A percentile compares a stretch with the other conserved stretches of the same genome.
Conservation (phyloP, 768 basidiomycete species). For the Tricholoma furcatifolium region DNA sequence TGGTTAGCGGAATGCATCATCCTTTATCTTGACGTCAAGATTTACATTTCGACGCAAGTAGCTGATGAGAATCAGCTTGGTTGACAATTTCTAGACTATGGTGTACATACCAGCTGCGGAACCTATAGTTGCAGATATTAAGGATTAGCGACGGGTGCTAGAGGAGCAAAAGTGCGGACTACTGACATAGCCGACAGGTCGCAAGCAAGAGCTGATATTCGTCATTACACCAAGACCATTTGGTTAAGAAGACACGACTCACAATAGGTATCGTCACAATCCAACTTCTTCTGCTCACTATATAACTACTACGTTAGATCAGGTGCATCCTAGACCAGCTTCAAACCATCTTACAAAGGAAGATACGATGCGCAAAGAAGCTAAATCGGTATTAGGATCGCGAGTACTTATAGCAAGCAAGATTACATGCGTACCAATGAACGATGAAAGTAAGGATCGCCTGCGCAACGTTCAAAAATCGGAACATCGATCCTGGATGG, state of each 20-base stretch:
- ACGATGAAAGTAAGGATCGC: conserved; percentile 29
- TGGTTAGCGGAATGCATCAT: not conserved
- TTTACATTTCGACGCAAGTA: conserved; percentile 25
- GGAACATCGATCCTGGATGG: not conserved
- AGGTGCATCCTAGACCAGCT: not conserved
- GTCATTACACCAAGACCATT: not conserved
- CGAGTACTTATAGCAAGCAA: no score
- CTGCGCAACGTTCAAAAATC: conserved; percentile 1
- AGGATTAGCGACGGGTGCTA: not conserved
- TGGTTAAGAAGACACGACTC: not conserved
- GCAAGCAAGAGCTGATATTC: conserved; percentile 22
- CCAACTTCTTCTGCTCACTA: conserved; percentile 25
- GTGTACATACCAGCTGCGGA: conserved; percentile 14
- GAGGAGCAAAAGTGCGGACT: not conserved
- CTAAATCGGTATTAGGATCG: conserved; percentile 7
- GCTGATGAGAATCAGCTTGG: conserved; percentile 5
- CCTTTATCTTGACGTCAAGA: not conserved
- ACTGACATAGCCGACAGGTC: conserved; percentile 22
- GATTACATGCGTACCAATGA: conserved; percentile 20
- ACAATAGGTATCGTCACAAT: conserved; percentile 24
- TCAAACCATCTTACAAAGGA: conserved; percentile 16
- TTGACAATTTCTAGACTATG: not conserved
- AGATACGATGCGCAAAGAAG: conserved; percentile 27
- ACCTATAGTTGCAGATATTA: conserved; percentile 2
- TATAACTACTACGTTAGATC: conserved; percentile 1